Evolutionary conservation across 345 rosid genomes (phyloP), one percentile per base, ranked within the genome.

Genomic region (Tarenaya hassleriana): DNA sequence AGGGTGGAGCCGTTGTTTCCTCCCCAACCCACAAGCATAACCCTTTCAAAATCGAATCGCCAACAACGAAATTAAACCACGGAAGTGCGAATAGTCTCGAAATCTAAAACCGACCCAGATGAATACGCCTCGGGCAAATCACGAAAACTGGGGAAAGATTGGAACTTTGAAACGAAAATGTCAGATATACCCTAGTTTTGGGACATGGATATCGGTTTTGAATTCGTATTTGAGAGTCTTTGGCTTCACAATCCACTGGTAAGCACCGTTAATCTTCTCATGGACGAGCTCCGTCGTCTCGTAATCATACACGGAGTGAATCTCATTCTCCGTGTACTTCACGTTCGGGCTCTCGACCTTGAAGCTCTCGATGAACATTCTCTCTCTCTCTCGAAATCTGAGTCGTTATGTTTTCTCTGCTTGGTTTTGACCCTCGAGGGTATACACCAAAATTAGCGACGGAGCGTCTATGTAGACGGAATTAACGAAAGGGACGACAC

Each of bases 1-100:
- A 88, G 75, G 5, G 99, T 86, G 7, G 85, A 78, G 12, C 97
- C 99, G 35, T 94, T 94, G 84, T 94, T 88, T 35, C 97, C 97
- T 12, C 95, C 99, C 99, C 97, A 86, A 5, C 87, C 86, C 16
- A 74, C 84, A 32, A 78, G 81, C 80, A 84, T 64, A 57, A 80
- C 78, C 72, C 87, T 80, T 27, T 7, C 12, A 37, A 43, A 50
- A 10, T 7, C 18, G 7, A 16, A 51, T n/a, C 42, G n/a, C n/a
- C 42, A 39, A 12, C n/a, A 9, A n/a, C 2, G 11, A 35, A 35
- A 7, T 35, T 10, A 35, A 9, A n/a, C 29, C 2, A 24, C 5
- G 29, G 29, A 24, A 24, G 5, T 24, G 29, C 29, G 3, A 24
- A 24, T 24, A 24, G 5, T 24, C 29, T 24, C 2, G 1, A 46